phyloP scores from a whole-genome alignment of 2,329 filamentous ascomycete species.

The Paecilomyces variotii region DNA sequence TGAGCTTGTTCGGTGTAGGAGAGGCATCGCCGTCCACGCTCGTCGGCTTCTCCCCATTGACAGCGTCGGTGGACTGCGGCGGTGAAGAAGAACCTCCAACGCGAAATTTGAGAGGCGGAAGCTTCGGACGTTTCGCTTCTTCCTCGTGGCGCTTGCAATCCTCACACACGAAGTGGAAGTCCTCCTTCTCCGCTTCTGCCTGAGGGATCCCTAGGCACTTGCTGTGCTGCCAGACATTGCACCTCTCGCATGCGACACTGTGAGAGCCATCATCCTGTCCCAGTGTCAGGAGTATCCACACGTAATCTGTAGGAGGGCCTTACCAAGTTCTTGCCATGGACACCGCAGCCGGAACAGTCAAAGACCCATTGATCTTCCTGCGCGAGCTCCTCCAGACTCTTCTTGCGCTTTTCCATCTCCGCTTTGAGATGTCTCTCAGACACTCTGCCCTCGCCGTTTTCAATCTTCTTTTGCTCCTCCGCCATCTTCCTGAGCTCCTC shows the following conservation, averaged over 20 bases:
- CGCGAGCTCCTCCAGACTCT: conserved; percentile 64
- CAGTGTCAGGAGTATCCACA: conserved; percentile 11
- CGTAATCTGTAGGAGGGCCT: conserved; percentile 12
- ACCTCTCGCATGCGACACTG: conserved; percentile 87
- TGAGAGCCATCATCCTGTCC: conserved; percentile 77
- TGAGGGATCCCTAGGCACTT: conserved; percentile 77
- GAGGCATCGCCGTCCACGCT: conserved; percentile 8
- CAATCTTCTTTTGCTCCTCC: conserved; percentile 59
- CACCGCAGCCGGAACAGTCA: conserved; percentile 79
- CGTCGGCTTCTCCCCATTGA: conserved; percentile 14
- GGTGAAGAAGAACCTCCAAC: conserved; percentile 45
- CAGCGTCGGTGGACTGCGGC: conserved; percentile 15
- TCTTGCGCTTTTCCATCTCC: conserved; percentile 71
- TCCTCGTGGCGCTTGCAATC: conserved; percentile 65
- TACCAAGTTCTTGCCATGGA: conserved; percentile 72
- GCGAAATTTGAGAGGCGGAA: conserved; percentile 53
- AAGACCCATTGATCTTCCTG: conserved; percentile 86
- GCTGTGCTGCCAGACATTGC: conserved; percentile 95
- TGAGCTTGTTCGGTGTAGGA: conserved; percentile 19
- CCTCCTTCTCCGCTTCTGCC: conserved; percentile 68
- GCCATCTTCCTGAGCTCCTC: conserved; percentile 74
- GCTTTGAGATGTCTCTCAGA: conserved; percentile 75
- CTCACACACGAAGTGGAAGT: conserved; percentile 80
- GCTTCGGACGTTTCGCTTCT: conserved; percentile 53
- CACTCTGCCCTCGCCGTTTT: conserved; percentile 50